A percentile compares a stretch with the other conserved stretches of the same genome.
Evolutionary conservation across 2,329 filamentous ascomycete genomes (phyloP).

Genomic region (Aspergillus amoenus): DNA sequence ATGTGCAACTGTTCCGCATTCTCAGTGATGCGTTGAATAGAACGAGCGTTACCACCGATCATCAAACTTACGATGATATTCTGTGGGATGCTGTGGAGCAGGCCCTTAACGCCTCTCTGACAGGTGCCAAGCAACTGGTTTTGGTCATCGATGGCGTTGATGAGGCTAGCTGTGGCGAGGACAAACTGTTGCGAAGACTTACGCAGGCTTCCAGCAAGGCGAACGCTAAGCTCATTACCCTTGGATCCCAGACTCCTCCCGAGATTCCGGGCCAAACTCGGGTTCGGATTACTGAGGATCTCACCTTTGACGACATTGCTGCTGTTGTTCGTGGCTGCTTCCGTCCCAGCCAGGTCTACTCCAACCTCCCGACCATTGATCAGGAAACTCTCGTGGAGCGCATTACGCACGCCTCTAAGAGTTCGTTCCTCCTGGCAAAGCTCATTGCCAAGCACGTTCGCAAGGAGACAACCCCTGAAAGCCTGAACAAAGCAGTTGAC

Average conservation of each 20-base stretch:
- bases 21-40: slow-evolving; percentile 32
- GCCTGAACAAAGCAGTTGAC: slow-evolving; percentile 30
- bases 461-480: slow-evolving; percentile 26
- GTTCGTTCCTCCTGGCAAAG: slow-evolving; percentile 43
- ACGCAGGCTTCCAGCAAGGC: slow-evolving; percentile 21
- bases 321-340: slow-evolving; percentile 33
- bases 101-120: slow-evolving; percentile 28
- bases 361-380: slow-evolving; percentile 28
- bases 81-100: slow-evolving; percentile 36
- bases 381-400: slow-evolving; percentile 34
- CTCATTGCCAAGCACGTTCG: slow-evolving; percentile 32
- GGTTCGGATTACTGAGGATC: slow-evolving; percentile 30
- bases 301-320: slow-evolving; percentile 39
- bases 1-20: slow-evolving; percentile 38
- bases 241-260: slow-evolving; percentile 27
- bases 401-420: slow-evolving; percentile 33
- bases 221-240: slow-evolving; percentile 31
- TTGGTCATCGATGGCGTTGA: slow-evolving; percentile 42
- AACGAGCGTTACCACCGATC: slow-evolving; percentile 21
- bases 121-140: slow-evolving; percentile 35
- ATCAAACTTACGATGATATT: slow-evolving; percentile 34
- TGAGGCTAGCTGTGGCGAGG: slow-evolving; percentile 33
- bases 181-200: slow-evolving; percentile 29
- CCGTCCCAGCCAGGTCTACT: slow-evolving; percentile 24
- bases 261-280: slow-evolving; percentile 12